A percentile compares a stretch with the other conserved stretches of the same genome.
phyloP scores from a whole-genome alignment of 805 yeast species.

The Clavispora fructus region DNA sequence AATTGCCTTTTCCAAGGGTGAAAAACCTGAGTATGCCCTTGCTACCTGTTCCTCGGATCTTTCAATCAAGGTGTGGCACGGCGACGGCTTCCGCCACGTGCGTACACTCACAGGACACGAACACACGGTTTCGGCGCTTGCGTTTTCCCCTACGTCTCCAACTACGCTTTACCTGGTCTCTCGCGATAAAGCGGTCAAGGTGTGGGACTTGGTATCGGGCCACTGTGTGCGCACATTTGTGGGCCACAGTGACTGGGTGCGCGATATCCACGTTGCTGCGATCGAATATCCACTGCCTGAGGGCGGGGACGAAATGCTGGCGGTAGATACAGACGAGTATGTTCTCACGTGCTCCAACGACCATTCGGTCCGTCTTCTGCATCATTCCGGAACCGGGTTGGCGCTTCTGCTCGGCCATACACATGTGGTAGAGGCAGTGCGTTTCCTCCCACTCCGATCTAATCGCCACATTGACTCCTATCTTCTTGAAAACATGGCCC shows the following conservation, averaged over 20 bases:
- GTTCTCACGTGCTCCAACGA: slow-evolving; percentile 75
- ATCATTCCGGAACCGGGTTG: slow-evolving; percentile 61
- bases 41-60: slow-evolving; percentile 52
- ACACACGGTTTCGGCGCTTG: slow-evolving; percentile 68
- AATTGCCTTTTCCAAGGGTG: slow-evolving; percentile 30
- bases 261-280: slow-evolving; percentile 47
- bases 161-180: slow-evolving; percentile 54
- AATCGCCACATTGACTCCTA: slow-evolving; percentile 45
- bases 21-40: slow-evolving; percentile 30
- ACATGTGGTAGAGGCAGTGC: slow-evolving; percentile 75
- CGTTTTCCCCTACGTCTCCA: slow-evolving; percentile 45
- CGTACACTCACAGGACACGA: slow-evolving; percentile 80
- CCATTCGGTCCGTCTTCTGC: slow-evolving; percentile 64
- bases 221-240: slow-evolving; percentile 59
- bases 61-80: slow-evolving; percentile 68
- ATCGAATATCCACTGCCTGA: slow-evolving; percentile 11
- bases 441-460: slow-evolving; percentile 55
- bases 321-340: slow-evolving; percentile 44
- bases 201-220: slow-evolving; percentile 69
- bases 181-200: slow-evolving; percentile 53
- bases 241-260: slow-evolving; percentile 88
- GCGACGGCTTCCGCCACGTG: slow-evolving; percentile 44
- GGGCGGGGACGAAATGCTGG: slow-evolving; percentile 14
- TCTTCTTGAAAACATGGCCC: slow-evolving; percentile 25
- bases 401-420: slow-evolving; percentile 69